Percentiles rank a stretch among this genome's conserved stretches.
phyloP scores from a whole-genome alignment of 2,329 filamentous ascomycete species.

The Didymella keratinophila region DNA sequence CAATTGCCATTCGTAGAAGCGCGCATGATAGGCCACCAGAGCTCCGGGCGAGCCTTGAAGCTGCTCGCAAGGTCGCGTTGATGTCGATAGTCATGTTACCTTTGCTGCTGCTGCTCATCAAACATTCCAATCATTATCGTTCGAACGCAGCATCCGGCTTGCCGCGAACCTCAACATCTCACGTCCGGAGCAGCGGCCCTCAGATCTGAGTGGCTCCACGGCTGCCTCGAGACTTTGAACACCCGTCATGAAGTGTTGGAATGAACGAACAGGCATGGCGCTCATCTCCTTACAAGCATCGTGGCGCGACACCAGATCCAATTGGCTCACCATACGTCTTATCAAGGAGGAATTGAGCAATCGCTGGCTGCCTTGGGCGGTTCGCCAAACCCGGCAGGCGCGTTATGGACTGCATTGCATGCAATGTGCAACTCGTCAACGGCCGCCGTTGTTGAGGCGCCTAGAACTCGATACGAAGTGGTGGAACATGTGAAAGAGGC shows the following conservation, averaged over 20 bases:
- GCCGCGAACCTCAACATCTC: not conserved
- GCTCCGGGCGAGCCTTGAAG: not conserved
- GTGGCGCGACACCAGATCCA: not conserved
- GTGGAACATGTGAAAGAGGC: constrained; percentile 19
- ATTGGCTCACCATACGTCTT: constrained; percentile 15
- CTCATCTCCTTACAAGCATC: constrained; percentile 16
- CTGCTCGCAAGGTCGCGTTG: not conserved
- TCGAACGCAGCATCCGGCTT: constrained; percentile 3
- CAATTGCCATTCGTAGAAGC: constrained; percentile 5
- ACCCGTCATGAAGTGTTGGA: constrained; percentile 3
- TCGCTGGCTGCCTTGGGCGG: constrained; percentile 2
- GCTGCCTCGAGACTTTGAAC: not conserved
- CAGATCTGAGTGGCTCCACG: constrained; percentile 1
- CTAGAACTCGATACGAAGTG: constrained; percentile 1
- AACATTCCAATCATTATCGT: constrained; percentile 9
- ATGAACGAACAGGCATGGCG: constrained; percentile 7
- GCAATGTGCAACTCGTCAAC: constrained; percentile 12
- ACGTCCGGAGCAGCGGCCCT: constrained; percentile 4
- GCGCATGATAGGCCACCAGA: not conserved
- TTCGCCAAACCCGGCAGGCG: constrained; percentile 10
- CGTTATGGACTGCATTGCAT: constrained; percentile 14
- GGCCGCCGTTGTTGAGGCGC: constrained; percentile 15
- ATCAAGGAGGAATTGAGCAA: constrained; percentile 16
- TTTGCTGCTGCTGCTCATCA: not conserved
- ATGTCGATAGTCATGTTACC: not conserved